phyloP scores from a whole-genome alignment of 495 filamentous ascomycete species.

The Neurospora sp. region DNA sequence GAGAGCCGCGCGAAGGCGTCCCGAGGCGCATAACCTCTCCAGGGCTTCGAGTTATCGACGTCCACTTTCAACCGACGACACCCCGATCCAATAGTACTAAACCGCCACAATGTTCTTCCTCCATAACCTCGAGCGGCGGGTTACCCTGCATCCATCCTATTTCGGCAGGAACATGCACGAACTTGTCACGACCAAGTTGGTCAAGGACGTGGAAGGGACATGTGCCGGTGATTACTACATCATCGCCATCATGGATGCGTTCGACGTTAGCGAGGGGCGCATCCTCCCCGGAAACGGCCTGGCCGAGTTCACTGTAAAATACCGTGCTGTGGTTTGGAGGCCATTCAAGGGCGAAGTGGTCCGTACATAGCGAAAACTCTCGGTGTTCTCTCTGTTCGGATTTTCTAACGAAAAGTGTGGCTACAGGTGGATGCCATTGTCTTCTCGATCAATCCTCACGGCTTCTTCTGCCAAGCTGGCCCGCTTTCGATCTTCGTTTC shows the following conservation, averaged over 20 bases:
- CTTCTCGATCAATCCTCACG: slow-evolving; percentile 77
- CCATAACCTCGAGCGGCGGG: slow-evolving; percentile 83
- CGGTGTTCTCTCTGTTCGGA: background rate
- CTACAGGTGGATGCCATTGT: slow-evolving; percentile 83
- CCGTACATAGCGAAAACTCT: slow-evolving; percentile 24
- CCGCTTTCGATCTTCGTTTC: slow-evolving; percentile 86
- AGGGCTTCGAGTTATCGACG: background rate
- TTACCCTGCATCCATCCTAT: slow-evolving; percentile 91
- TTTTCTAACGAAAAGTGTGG: slow-evolving; percentile 10
- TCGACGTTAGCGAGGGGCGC: slow-evolving; percentile 81
- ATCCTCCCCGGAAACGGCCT: slow-evolving; percentile 82
- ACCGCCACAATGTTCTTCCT: slow-evolving; percentile 80
- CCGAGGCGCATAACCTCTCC: background rate
- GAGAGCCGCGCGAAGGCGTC: background rate
- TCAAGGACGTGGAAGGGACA: slow-evolving; percentile 87
- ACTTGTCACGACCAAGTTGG: slow-evolving; percentile 72
- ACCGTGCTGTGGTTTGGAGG: slow-evolving; percentile 92
- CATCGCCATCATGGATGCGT: slow-evolving; percentile 90
- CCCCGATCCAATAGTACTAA: background rate
- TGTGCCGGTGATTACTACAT: slow-evolving; percentile 91
- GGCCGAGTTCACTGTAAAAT: slow-evolving; percentile 90
- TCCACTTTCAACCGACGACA: background rate
- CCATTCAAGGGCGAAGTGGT: slow-evolving; percentile 96
- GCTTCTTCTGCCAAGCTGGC: slow-evolving; percentile 86
- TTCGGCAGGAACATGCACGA: slow-evolving; percentile 87